Evolutionary conservation across 495 filamentous ascomycete genomes (phyloP), one percentile per base, ranked within the genome.

Genomic region (Parmelia sp.): DNA sequence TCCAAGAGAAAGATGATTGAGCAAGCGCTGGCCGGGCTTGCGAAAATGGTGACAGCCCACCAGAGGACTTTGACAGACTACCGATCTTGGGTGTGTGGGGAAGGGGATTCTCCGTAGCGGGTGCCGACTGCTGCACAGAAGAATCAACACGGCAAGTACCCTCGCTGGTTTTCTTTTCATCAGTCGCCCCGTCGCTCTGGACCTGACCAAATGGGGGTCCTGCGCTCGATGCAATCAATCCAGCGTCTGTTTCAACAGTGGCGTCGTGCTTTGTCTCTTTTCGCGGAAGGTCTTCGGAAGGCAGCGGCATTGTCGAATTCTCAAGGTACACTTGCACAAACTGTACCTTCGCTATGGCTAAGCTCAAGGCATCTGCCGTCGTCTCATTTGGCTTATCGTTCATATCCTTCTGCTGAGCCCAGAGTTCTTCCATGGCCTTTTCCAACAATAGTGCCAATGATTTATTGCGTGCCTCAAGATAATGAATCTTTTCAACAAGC

Each of bases 1-100:
- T 97, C 92, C 92, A 98, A 15, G 92, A 88, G 72, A 96, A 97
- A 12, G 86, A 88, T 35, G 92, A 91, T 65, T 96, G 87, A 21
- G 91, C 87, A 21, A 98, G 79, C 21, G 81, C 82, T 21, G 87
- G 87, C 17, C 90, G 80, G 66, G 57, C 68, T 56, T 64, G 65
- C 25, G 63, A 71, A 19, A 64, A 69, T 19, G 44, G 57, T 45
- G 55, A 55, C 37, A 60, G 63, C 19, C 51, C 49, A 11, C 51
- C 49, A 11, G 58, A 45, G 42, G 49, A 56, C 5, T 45, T 64
- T 12, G 44, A 47, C 27, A 31, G 60, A 51, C 65, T 71, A 57
- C 45, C 53, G 71, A 56, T 55, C 61, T 25, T 68, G 67, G 17
- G 60, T 23, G 61, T 65, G 47, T 57, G 62, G 25, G 60, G 65